These are phyloP conservation scores for Schoenoplectus tabernaemontani DNA, from an alignment of 202 grass and related monocot species.

Conservation along the genomic window DNA sequence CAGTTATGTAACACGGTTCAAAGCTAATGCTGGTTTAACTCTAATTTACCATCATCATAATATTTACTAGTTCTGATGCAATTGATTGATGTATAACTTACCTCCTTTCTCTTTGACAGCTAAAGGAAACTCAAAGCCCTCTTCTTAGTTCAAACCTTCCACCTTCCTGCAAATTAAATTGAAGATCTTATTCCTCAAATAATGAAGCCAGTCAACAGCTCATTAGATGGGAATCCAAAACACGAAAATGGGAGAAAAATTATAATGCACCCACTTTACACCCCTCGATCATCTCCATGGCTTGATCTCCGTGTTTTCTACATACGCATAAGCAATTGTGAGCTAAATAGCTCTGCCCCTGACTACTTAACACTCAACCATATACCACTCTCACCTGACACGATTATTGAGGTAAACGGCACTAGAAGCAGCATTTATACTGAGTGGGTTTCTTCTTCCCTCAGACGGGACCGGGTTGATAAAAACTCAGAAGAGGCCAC, in stretches of 20 bases:
- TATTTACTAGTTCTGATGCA: neutral
- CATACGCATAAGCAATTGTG: constrained; percentile 57
- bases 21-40: neutral
- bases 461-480: constrained; percentile 70
- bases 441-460: constrained; percentile 61
- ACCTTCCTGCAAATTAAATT: neutral
- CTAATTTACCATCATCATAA: neutral
- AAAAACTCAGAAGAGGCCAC: constrained; percentile 71
- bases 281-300: constrained; percentile 70
- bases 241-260: constrained; percentile 61
- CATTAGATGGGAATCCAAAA: constrained; percentile 3
- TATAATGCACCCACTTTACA: constrained; percentile 78
- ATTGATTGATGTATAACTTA: neutral
- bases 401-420: constrained; percentile 73
- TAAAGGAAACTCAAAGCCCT: constrained; percentile 2
- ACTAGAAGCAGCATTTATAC: constrained; percentile 74
- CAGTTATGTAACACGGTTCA: neutral
- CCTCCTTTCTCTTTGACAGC: neutral
- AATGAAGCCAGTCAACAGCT: constrained; percentile 3
- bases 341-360: constrained; percentile 49
- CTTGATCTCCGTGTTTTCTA: constrained; percentile 82
- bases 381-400: constrained; percentile 64
- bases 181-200: neutral
- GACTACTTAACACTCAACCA: constrained; percentile 69
- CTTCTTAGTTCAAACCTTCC: neutral